Evolutionary conservation across 208 protist species (phyloP), one percentile per base, ranked within the genome.

Genomic region (Leishmania gerbilli): DNA sequence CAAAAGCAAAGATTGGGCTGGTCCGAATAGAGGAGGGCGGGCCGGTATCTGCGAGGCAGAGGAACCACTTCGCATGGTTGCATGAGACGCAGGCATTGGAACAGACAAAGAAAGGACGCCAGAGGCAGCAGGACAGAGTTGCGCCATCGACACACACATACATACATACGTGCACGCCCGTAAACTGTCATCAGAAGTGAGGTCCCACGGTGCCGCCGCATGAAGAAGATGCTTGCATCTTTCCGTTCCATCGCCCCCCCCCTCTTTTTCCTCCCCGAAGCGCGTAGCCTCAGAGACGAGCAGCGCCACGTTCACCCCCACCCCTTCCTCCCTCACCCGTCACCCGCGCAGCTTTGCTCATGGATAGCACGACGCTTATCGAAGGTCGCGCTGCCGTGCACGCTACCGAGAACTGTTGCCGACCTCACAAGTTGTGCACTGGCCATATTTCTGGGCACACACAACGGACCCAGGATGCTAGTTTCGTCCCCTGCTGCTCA

Each of bases 51-150:
- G 62, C 13, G 31, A 67, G 27, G 58, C 58, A 64, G 15, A 37
- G 31, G 62, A 67, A 40, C 7, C 11, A 31, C 62, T 7, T 31
- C 31, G 62, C 62, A 40, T 37, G 9, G 13, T 37, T 13, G 31
- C 15, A 37, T n/a, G 13, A 67, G 27, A 8, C 62, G 5, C 62
- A 67, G 62, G 31, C 31, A 67, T 67, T 40, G 31, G 15, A 27
- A 8, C 19, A 40, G 55, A 40, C 0, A 75, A 45, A n/a, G 42
- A 31, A 47, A 21, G 55, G 76, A 31, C 49, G n/a, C 40, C 21
- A n/a, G 42, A 75, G 42, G 71, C 21, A 79, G 24, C 55, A 79
- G 27, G 24, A 24, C 37, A 75, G 17, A 72, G 53, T 49, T 37
- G 62, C 31, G 62, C 15, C 62, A 31, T 67, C 62, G 31, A 19